These are phyloP conservation scores for Helotiales sp. DNA, from an alignment of 2,329 filamentous ascomycete genomes.

Conservation along the genomic window DNA sequence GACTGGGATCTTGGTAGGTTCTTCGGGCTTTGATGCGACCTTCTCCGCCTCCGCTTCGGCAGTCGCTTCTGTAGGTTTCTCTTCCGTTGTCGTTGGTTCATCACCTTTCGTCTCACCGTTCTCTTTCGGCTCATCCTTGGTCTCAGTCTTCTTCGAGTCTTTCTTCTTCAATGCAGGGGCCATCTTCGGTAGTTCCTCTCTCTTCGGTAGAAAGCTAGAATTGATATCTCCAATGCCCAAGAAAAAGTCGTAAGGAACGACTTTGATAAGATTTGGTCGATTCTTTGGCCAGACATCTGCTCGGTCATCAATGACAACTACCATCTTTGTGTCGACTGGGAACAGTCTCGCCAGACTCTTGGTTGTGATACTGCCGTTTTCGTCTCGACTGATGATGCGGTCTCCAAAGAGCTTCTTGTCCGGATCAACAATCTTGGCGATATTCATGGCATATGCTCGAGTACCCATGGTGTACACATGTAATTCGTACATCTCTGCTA, in stretches of 20 bases:
- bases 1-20: conserved; percentile 39
- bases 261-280: conserved; percentile 89
- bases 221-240: conserved; percentile 98
- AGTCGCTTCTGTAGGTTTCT: not conserved
- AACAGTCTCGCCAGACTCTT: conserved; percentile 92
- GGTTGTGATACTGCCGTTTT: conserved; percentile 88
- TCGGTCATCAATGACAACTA: conserved; percentile 96
- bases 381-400: conserved; percentile 92
- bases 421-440: conserved; percentile 91
- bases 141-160: conserved; percentile 8
- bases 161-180: conserved; percentile 26
- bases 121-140: conserved; percentile 5
- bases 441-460: conserved; percentile 88
- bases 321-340: conserved; percentile 97
- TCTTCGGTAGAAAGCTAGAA: conserved; percentile 91
- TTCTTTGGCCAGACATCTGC: conserved; percentile 94
- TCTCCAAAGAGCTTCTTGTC: conserved; percentile 88
- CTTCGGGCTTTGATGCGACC: conserved; percentile 7
- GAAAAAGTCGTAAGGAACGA: conserved; percentile 95
- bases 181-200: conserved; percentile 47
- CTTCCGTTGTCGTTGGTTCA: not conserved
- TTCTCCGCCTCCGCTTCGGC: not conserved
- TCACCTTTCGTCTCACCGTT: conserved; percentile 1
- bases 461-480: conserved; percentile 99
- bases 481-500: conserved; percentile 84